Base-by-base conservation (phyloP, 345 rosid species). In the Eucalyptus regnans region DNA sequence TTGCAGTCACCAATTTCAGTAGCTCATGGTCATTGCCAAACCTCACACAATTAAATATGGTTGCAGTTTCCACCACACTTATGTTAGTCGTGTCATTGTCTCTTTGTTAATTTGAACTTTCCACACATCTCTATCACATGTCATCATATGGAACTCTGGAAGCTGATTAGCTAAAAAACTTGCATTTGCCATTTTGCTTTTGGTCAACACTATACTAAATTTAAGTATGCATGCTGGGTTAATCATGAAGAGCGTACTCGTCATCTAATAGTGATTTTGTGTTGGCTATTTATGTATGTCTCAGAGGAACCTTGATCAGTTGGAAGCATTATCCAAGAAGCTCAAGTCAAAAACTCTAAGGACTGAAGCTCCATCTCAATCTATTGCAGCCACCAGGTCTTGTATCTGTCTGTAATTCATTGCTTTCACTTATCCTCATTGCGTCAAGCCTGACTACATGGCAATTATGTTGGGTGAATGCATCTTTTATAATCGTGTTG, bases 341-440 rank as follows among this genome's bases (percentile, higher is more conserved):
- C 99, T 98, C 90, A 97, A 97, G 91, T 98, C 98, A 50, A 98
- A 96, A 89, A 94, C 99, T 87, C 89, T 95, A 90, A 94, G 99
- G 91, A 91, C 93, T 62, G 99, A 97, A 92, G 95, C 99, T 90
- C 96, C 99, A 92, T 96, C 99, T 87, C 99, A 96, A 89, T 95
- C 99, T 92, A 93, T 94, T 88, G 97, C 99, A 37, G 99, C 99
- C 58, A 97, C 99, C 8, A 97, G 99, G 99, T 98, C 23, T 66
- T 50, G 22, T 44, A 9, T 25, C 81, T 56, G 49, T 37, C 62
- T 37, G 20, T 37, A 9, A 85, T 25, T 60, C 83, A 20, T 50
- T 60, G 51, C 68, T 23, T 6, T 31, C 50, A 18, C 85, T 50
- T 33, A 23, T 68, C 54, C 25, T 66, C 33, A 31, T 27, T 50